Evolutionary conservation across 2,329 filamentous ascomycete genomes (phyloP).

Genomic region (Nothomitra cinnamomea): DNA sequence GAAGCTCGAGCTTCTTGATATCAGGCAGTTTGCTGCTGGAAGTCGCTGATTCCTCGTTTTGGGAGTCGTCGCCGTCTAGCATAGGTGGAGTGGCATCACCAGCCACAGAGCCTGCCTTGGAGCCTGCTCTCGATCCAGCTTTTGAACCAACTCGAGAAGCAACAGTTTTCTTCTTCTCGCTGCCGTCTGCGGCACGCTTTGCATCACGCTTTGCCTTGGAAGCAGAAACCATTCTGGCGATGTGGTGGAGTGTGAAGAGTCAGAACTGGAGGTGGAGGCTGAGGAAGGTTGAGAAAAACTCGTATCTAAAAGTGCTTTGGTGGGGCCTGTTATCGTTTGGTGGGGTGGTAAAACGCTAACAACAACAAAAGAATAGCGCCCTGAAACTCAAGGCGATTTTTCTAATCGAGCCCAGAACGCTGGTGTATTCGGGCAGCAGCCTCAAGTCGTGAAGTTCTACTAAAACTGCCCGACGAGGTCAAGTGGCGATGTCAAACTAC

Average conservation of each 20-base stretch:
- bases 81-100: conserved; percentile 47
- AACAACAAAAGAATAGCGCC: not conserved
- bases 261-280: not conserved
- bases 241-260: not conserved
- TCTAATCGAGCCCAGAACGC: not conserved
- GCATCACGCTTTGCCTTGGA: conserved; percentile 52
- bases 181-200: conserved; percentile 49
- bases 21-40: conserved; percentile 57
- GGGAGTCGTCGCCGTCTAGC: conserved; percentile 44
- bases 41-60: conserved; percentile 49
- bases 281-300: not conserved
- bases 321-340: conserved; percentile 2
- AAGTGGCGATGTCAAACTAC: too few species aligned
- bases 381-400: not conserved
- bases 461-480: too few species aligned
- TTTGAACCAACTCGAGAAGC: conserved; percentile 57
- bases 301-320: not conserved
- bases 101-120: conserved; percentile 47
- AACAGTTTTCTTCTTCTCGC: conserved; percentile 56
- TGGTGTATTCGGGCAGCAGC: not conserved
- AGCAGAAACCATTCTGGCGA: conserved; percentile 41
- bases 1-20: conserved; percentile 73
- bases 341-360: not conserved
- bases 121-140: conserved; percentile 42
- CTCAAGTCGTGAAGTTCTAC: too few species aligned